These are phyloP conservation scores for Annona squamosa DNA, from an alignment of 164 flowering plant species.

Conservation along the genomic window DNA sequence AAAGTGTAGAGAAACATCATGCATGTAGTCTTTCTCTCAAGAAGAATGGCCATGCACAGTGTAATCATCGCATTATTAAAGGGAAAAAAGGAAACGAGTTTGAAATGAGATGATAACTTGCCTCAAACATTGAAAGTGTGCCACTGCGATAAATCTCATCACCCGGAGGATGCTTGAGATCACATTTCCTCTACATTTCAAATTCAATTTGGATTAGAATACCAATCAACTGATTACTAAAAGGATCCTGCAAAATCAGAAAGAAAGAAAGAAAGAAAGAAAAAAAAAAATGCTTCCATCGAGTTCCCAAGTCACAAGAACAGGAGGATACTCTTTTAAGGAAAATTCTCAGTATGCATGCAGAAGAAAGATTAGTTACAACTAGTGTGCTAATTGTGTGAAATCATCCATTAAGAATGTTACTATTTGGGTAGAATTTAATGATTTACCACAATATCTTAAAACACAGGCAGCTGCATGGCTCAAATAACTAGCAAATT, in stretches of 20 bases:
- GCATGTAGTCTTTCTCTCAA: background rate
- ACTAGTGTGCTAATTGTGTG: background rate
- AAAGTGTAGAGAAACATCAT: no score
- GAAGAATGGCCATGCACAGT: background rate
- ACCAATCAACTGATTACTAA: background rate
- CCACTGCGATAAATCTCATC: conserved; percentile 95
- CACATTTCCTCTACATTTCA: conserved; percentile 73
- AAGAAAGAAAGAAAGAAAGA: background rate
- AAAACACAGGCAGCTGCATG: no score
- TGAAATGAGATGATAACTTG: conserved; percentile 9
- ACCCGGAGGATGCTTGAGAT: conserved; percentile 99
- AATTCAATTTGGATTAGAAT: background rate
- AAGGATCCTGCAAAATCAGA: background rate
- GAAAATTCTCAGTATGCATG: background rate
- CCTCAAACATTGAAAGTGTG: conserved; percentile 98
- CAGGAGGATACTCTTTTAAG: background rate
- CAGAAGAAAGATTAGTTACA: background rate
- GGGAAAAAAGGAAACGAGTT: background rate
- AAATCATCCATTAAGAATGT: background rate
- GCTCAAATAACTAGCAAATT: no score
- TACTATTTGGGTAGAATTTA: background rate
- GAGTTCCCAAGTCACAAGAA: background rate
- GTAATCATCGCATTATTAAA: background rate
- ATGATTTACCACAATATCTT: no score
- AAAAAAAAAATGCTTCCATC: background rate